Evolutionary conservation across 1,139 yeast genomes (phyloP), one percentile per base, ranked within the genome.

Genomic region (Fermentozyma sake): DNA sequence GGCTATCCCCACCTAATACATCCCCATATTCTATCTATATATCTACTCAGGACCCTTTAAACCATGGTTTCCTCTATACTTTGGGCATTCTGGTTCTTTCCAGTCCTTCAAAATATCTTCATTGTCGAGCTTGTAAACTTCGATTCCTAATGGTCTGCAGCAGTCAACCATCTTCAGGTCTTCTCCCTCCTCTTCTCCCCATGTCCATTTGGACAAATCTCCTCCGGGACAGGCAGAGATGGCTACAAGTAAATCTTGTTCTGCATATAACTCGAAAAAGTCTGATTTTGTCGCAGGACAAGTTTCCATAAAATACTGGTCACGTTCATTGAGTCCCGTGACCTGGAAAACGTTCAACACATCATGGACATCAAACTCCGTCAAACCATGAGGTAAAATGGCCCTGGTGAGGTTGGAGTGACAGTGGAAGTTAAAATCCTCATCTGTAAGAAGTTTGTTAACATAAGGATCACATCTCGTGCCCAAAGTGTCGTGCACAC

Each of bases 171-270:
- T 75, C 33, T 71, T 74, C 36, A 50, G 62, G n/a, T 55, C 59
- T n/a, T 52, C 55, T 13, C 64, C 70, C 31, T 61, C 60, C 22
- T 52, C 52, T 48, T 71, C 80, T 26, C 83, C 83, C 84, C 84
- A 78, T 22, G 76, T 82, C 84, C 84, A 78, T 35, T 66, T 63
- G 11, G 80, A 72, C 32, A 78, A 57, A 46, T 77, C 84, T 10
- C 85, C 85, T 22, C 84, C 85, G 3, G 84, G 84, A 47, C 84
- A 78, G 4, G 83, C 79, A 33, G 78, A 69, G 27, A 78, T 65
- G 5, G 84, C 85, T 34, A 79, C 76, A 30, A 78, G 53, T 29
- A 77, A 55, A 41, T 78, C 84, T 25, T 72, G 72, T 46, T 78
- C 85, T 3, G 83, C 83, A 52, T 76, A 78, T 48, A 75, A 62